These are phyloP conservation scores for Saururus chinensis DNA, from an alignment of 164 flowering plant genomes.

Conservation along the genomic window DNA sequence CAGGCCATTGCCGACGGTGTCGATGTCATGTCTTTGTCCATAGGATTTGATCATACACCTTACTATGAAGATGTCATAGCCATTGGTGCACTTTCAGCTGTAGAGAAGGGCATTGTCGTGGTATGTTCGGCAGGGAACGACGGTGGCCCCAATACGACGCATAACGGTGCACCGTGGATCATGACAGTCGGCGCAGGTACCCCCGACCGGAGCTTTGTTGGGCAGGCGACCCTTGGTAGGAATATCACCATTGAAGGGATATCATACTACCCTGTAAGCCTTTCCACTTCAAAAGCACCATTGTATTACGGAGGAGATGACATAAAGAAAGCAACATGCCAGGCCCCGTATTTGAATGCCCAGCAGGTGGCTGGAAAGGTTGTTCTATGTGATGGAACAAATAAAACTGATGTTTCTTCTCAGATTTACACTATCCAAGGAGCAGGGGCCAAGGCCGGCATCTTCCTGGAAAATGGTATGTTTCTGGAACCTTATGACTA, in stretches of 20 bases:
- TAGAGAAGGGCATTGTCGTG: conserved; percentile 33
- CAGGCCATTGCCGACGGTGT: conserved; percentile 41
- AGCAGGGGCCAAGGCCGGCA: conserved; percentile 3
- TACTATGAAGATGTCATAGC: conserved; percentile 21
- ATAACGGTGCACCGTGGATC: conserved; percentile 42
- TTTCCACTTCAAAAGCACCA: conserved; percentile 1
- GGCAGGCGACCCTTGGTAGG: conserved; percentile 8
- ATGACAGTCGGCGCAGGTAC: conserved; percentile 35
- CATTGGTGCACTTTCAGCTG: conserved; percentile 33
- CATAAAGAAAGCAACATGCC: conserved; percentile 5
- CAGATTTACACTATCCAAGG: not conserved
- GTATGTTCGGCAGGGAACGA: conserved; percentile 30
- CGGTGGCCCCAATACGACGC: conserved; percentile 15
- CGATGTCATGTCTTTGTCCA: conserved; percentile 32
- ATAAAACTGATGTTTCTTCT: not conserved
- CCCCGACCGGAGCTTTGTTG: conserved; percentile 15
- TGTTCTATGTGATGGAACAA: conserved; percentile 1
- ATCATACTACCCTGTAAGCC: conserved; percentile 4
- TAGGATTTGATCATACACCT: conserved; percentile 18
- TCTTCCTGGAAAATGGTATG: conserved; percentile 1
- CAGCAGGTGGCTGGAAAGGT: conserved; percentile 6
- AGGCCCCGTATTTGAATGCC: not conserved
- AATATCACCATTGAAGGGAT: conserved; percentile 8
- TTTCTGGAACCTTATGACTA: not conserved
- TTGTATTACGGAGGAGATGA: conserved; percentile 10